A percentile compares a stretch with the other conserved stretches of the same genome.
Conservation (phyloP, 2,329 filamentous ascomycete genomes). For the Claviceps arundinis region DNA sequence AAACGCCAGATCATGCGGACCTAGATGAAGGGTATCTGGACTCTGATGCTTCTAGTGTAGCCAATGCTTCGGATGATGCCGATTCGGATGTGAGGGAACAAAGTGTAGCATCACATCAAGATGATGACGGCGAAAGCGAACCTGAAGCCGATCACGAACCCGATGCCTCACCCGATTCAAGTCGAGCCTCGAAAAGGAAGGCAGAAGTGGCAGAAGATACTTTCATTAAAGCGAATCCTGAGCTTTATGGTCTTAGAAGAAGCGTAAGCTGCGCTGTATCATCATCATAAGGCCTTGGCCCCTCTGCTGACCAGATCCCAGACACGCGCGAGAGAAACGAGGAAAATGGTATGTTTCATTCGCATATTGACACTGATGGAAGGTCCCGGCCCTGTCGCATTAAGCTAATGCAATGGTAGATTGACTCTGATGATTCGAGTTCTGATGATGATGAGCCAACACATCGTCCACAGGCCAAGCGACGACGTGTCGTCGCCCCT, state of each 20-base stretch:
- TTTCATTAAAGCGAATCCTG: constrained; percentile 80
- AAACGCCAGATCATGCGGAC: constrained; percentile 25
- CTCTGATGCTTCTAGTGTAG: constrained; percentile 33
- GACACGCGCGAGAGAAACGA: constrained; percentile 44
- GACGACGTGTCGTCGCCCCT: constrained; percentile 54
- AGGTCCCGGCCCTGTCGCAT: background rate
- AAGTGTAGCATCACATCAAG: constrained; percentile 32
- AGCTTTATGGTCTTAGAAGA: constrained; percentile 84
- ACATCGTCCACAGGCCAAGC: constrained; percentile 48
- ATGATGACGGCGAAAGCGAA: constrained; percentile 34
- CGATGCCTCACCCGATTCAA: constrained; percentile 60
- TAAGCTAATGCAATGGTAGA: constrained; percentile 17
- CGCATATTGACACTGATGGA: constrained; percentile 4
- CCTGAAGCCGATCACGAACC: constrained; percentile 45
- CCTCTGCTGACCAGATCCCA: constrained; percentile 15
- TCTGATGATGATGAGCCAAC: constrained; percentile 54
- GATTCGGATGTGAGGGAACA: constrained; percentile 63
- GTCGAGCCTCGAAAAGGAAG: constrained; percentile 61
- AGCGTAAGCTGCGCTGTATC: constrained; percentile 51
- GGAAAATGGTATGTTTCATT: constrained; percentile 37
- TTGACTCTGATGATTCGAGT: constrained; percentile 50
- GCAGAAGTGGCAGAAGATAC: constrained; percentile 57
- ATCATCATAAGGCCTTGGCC: constrained; percentile 11
- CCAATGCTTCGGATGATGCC: constrained; percentile 50
- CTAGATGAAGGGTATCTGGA: constrained; percentile 29